These are phyloP conservation scores for Tagetes patula DNA, from an alignment of 129 eudicot genomes.

Conservation along the genomic window DNA sequence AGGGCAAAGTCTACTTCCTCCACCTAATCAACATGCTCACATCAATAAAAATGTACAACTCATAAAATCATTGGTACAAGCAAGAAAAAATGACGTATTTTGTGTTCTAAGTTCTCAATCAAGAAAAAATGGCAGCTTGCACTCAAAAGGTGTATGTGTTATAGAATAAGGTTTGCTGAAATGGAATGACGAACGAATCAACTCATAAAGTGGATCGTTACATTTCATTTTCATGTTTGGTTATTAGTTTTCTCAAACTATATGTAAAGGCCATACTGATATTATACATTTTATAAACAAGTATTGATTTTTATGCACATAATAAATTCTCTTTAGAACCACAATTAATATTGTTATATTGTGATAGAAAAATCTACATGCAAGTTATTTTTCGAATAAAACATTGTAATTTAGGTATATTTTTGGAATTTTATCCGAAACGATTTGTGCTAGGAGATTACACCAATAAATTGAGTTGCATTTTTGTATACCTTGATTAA, in stretches of 20 bases:
- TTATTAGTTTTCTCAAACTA: neutral
- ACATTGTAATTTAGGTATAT: neutral
- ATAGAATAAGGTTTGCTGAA: neutral
- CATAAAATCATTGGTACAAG: no score
- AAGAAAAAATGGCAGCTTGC: no score
- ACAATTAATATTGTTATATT: no score
- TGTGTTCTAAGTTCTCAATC: no score
- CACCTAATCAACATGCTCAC: slow-evolving; percentile 47
- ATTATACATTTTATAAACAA: neutral
- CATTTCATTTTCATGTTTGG: neutral
- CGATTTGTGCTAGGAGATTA: neutral
- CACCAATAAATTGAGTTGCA: neutral
- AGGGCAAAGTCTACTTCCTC: slow-evolving; percentile 85
- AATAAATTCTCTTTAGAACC: neutral
- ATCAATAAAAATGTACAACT: no score
- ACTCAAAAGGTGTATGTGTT: neutral
- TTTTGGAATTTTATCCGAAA: neutral
- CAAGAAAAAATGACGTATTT: no score
- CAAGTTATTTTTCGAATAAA: no score
- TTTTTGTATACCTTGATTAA: neutral
- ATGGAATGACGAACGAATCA: neutral
- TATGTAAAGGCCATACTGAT: neutral
- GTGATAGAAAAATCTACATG: no score
- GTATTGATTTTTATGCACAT: neutral
- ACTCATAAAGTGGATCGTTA: neutral